Evolutionary conservation across 192 early-diverging fungal species (phyloP).

Genomic region (Linnemannia exigua): DNA sequence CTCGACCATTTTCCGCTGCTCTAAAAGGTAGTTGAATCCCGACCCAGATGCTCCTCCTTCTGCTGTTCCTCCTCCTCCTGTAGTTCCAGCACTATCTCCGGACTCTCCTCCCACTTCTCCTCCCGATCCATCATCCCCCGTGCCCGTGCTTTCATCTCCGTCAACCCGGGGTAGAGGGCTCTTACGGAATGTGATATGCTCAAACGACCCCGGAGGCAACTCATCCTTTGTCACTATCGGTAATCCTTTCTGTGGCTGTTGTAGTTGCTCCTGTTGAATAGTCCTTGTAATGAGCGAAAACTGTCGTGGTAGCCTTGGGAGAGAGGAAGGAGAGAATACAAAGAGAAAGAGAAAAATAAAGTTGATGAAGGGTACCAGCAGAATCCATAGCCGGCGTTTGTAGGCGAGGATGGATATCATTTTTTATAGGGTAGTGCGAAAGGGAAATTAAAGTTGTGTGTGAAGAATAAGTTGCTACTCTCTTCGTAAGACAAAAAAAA

Average conservation of each 20-base stretch:
- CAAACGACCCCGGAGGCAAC: background rate
- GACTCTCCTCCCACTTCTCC: background rate
- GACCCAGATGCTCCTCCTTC: background rate
- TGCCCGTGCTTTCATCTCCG: background rate
- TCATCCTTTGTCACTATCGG: background rate
- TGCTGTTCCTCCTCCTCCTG: background rate
- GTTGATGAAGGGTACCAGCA: slow-evolving; percentile 45
- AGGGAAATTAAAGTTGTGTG: background rate
- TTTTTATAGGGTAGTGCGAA: background rate
- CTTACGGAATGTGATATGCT: slow-evolving; percentile 19
- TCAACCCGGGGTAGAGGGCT: background rate
- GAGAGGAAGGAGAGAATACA: slow-evolving; percentile 36
- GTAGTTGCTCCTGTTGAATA: background rate
- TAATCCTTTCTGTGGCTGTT: background rate
- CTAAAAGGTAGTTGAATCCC: slow-evolving; percentile 18
- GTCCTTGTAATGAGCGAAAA: background rate
- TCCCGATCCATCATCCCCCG: background rate
- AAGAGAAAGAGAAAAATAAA: slow-evolving; percentile 41
- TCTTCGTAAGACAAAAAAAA: too few species aligned
- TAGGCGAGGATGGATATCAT: slow-evolving; percentile 20
- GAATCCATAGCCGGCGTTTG: slow-evolving; percentile 18
- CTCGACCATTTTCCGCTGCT: slow-evolving; percentile 31
- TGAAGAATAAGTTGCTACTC: background rate
- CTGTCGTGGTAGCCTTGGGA: slow-evolving; percentile 30
- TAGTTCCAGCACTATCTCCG: background rate